Conservation (phyloP, 352 stramenopile species). For the Globisporangium perplexum region DNA sequence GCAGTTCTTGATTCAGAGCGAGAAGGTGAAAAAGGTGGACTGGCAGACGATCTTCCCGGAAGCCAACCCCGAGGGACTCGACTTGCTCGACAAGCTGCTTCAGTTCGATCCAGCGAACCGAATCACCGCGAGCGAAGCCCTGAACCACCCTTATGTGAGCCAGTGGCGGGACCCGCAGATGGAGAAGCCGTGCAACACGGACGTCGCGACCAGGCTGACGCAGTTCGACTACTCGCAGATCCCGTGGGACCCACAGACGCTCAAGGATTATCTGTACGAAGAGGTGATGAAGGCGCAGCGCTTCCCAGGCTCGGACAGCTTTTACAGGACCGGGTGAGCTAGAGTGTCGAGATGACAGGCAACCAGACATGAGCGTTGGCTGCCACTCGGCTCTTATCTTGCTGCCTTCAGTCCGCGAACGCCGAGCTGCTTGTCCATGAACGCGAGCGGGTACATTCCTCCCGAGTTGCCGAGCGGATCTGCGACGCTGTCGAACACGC, state of each 20-base stretch:
- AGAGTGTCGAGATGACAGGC: background rate
- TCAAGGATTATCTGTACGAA: slow-evolving; percentile 79
- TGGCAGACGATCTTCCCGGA: slow-evolving; percentile 76
- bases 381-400: background rate
- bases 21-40: slow-evolving; percentile 65
- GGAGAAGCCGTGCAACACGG: slow-evolving; percentile 44
- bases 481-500: slow-evolving; percentile 1
- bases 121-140: slow-evolving; percentile 77
- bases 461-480: slow-evolving; percentile 5
- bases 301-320: slow-evolving; percentile 1
- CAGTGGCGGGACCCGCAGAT: slow-evolving; percentile 66
- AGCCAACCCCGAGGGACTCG: slow-evolving; percentile 79
- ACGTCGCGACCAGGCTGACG: slow-evolving; percentile 48
- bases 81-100: slow-evolving; percentile 83
- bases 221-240: slow-evolving; percentile 78
- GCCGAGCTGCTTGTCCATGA: slow-evolving; percentile 6
- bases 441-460: slow-evolving; percentile 15
- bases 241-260: slow-evolving; percentile 55
- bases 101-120: slow-evolving; percentile 85
- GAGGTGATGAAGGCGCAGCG: slow-evolving; percentile 74
- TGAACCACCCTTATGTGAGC: slow-evolving; percentile 89
- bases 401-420: background rate
- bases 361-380: background rate
- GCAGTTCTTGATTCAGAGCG: slow-evolving; percentile 74
- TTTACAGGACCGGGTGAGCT: slow-evolving; percentile 2